These are phyloP conservation scores for Fusarium succisae DNA, from an alignment of 2,329 filamentous ascomycete genomes.

Conservation along the genomic window DNA sequence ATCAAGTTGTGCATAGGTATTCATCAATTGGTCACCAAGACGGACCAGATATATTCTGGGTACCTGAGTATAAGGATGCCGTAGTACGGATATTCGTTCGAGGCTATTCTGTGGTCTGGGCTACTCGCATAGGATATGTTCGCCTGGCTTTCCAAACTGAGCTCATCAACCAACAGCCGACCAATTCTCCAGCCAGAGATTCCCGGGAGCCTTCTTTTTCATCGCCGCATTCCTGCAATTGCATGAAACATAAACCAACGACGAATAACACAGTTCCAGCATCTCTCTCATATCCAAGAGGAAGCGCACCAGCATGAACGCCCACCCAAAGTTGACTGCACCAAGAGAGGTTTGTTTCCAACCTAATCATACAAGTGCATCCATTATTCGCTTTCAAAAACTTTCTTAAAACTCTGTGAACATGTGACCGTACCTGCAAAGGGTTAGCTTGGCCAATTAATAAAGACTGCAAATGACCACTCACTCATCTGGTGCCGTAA, in stretches of 20 bases:
- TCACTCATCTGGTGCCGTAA: constrained; percentile 81
- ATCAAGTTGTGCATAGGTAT: neutral
- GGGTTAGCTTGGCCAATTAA: constrained; percentile 21
- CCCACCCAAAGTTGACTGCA: constrained; percentile 9
- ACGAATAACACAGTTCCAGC: neutral
- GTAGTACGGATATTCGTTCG: constrained; percentile 19
- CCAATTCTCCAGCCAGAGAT: constrained; percentile 4
- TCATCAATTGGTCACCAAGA: neutral
- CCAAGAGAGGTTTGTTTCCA: constrained; percentile 12
- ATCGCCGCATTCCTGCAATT: neutral
- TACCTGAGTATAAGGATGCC: constrained; percentile 9
- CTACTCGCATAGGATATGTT: constrained; percentile 17
- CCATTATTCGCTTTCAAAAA: constrained; percentile 20
- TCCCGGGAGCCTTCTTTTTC: constrained; percentile 4
- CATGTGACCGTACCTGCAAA: constrained; percentile 72
- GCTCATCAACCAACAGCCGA: neutral
- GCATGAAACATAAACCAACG: neutral
- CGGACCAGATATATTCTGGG: neutral
- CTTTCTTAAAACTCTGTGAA: constrained; percentile 76
- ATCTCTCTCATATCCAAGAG: constrained; percentile 1
- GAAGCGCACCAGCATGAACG: constrained; percentile 10
- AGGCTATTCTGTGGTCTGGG: constrained; percentile 29
- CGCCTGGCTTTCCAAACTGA: neutral
- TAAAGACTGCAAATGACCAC: constrained; percentile 47
- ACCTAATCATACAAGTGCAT: constrained; percentile 33